These are phyloP conservation scores for Agarophyton chilense DNA, from an alignment of 23 red algal genomes.

Conservation along the genomic window DNA sequence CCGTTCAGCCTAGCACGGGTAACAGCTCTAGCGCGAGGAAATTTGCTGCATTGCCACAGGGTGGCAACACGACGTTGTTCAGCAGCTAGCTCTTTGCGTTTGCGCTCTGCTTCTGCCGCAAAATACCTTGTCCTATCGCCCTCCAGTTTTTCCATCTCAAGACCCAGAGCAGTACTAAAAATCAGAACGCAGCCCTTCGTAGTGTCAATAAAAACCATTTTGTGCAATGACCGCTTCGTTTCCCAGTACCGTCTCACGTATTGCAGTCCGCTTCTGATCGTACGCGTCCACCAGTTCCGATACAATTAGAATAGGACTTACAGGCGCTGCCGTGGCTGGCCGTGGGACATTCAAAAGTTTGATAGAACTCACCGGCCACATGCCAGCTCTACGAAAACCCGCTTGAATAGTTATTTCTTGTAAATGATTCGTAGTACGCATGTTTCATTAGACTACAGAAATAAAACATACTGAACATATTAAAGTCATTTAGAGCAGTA, in stretches of 20 bases:
- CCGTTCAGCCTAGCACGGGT: not conserved
- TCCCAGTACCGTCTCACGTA: not conserved
- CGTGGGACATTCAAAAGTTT: not conserved
- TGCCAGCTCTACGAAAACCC: constrained; percentile 1
- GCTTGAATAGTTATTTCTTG: not conserved
- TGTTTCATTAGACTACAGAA: not conserved
- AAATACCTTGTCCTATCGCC: not conserved
- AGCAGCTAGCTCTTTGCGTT: not conserved
- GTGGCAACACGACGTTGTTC: not conserved
- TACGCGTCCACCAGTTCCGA: not conserved
- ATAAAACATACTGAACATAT: not conserved
- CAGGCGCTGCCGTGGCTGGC: not conserved
- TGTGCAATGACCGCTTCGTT: not conserved
- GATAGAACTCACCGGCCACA: not conserved
- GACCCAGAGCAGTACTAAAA: not conserved
- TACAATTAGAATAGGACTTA: not conserved
- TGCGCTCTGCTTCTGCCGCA: not conserved
- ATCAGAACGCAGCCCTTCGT: not conserved
- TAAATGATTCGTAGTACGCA: not conserved
- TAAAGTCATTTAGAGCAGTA: not conserved
- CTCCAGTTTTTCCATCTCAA: not conserved
- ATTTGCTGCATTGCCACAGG: not conserved
- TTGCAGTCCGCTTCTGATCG: not conserved
- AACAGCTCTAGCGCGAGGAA: not conserved
- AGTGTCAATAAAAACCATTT: constrained; percentile 40